These are phyloP conservation scores for Cercospora beticola DNA, from an alignment of 2,329 filamentous ascomycete genomes.

Conservation along the genomic window DNA sequence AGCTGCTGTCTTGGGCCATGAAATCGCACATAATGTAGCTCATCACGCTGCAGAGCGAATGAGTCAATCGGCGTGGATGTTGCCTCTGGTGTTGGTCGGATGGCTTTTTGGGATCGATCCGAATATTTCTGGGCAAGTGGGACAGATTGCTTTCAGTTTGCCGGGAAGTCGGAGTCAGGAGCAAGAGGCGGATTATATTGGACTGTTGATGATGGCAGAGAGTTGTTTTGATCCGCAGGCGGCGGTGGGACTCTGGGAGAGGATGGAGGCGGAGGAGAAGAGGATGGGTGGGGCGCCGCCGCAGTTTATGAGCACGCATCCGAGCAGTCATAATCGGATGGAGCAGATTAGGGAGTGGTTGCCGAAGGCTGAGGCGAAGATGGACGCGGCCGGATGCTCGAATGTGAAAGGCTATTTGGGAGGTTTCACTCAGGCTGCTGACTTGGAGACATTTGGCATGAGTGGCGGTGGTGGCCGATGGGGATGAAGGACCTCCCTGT, in stretches of 20 bases:
- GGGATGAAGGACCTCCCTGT: background rate
- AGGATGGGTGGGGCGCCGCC: slow-evolving; percentile 53
- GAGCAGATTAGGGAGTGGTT: slow-evolving; percentile 64
- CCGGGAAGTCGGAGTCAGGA: slow-evolving; percentile 72
- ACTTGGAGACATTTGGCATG: slow-evolving; percentile 11
- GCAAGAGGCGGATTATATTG: slow-evolving; percentile 75
- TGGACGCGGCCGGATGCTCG: slow-evolving; percentile 33
- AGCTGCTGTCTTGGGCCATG: slow-evolving; percentile 74
- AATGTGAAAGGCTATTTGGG: slow-evolving; percentile 9
- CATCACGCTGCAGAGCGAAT: slow-evolving; percentile 66
- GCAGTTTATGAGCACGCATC: slow-evolving; percentile 75
- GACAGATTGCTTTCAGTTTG: slow-evolving; percentile 64
- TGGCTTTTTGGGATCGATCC: slow-evolving; percentile 47
- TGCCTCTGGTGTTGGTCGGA: slow-evolving; percentile 40
- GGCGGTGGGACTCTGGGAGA: slow-evolving; percentile 60
- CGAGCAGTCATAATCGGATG: slow-evolving; percentile 65
- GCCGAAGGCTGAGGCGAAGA: slow-evolving; percentile 43
- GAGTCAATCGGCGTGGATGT: slow-evolving; percentile 46
- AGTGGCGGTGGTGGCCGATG: background rate
- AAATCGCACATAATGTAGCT: slow-evolving; percentile 75
- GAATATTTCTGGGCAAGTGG: slow-evolving; percentile 42
- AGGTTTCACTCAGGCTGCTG: slow-evolving; percentile 4
- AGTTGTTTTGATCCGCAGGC: slow-evolving; percentile 71
- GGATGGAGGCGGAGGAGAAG: slow-evolving; percentile 61
- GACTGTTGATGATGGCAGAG: slow-evolving; percentile 78